Conservation (phyloP, 495 filamentous ascomycete species). For the Glonium stellatum region DNA sequence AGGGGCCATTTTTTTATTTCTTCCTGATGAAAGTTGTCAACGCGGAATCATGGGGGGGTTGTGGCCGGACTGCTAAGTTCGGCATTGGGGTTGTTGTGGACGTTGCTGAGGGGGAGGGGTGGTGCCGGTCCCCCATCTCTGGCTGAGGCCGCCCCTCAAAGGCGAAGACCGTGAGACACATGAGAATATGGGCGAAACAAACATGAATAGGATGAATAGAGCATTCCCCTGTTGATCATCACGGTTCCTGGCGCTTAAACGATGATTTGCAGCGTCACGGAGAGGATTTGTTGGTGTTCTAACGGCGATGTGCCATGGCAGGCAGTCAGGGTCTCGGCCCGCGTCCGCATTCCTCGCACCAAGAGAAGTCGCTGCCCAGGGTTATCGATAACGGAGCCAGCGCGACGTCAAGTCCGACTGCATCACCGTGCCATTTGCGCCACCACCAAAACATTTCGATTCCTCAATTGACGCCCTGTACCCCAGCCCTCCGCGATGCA, state of each 20-base stretch:
- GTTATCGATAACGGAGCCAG: background rate
- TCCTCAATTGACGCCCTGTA: background rate
- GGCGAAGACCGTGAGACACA: background rate
- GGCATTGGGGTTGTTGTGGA: slow-evolving; percentile 9
- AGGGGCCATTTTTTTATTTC: slow-evolving; percentile 4
- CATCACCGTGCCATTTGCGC: background rate
- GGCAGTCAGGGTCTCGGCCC: too few relatives aligned
- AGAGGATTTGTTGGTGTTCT: background rate
- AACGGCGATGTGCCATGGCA: background rate
- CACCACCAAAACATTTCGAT: background rate
- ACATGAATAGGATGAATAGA: background rate
- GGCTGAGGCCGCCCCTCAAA: background rate
- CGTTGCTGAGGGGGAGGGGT: slow-evolving; percentile 14
- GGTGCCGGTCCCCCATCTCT: slow-evolving; percentile 5
- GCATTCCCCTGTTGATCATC: background rate
- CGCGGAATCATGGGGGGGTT: background rate
- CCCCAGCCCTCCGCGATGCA: slow-evolving; percentile 17
- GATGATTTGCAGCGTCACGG: background rate
- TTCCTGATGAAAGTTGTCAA: background rate
- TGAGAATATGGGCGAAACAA: too few relatives aligned
- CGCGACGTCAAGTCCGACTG: background rate
- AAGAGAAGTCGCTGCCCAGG: too few relatives aligned
- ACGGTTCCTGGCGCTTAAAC: background rate
- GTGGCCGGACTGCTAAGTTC: slow-evolving; percentile 19
- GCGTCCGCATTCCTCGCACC: background rate